Percentiles rank a stretch among this genome's conserved stretches.
These are phyloP conservation scores for Penicillium verhagenii DNA, from an alignment of 495 filamentous ascomycete species.

Conservation along the genomic window DNA sequence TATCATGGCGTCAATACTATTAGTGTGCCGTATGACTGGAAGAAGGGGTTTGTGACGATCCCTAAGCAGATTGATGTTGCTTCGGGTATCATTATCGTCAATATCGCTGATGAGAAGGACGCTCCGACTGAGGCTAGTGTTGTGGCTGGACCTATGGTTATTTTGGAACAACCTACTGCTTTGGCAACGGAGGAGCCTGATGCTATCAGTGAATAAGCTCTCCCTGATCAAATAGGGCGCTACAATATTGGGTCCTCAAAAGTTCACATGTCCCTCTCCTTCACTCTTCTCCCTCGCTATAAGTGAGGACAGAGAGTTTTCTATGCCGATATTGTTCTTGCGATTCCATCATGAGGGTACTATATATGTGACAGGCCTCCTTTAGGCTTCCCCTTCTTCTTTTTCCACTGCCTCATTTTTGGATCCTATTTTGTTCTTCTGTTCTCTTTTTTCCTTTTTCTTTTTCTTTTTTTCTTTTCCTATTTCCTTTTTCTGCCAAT, in stretches of 20 bases:
- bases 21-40: constrained; percentile 44
- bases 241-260: neutral
- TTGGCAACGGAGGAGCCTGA: constrained; percentile 8
- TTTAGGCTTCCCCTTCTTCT: neutral
- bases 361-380: neutral
- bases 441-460: neutral
- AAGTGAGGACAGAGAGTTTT: too few species aligned
- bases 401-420: neutral
- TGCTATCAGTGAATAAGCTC: neutral
- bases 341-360: too few species aligned
- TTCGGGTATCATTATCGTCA: constrained; percentile 47
- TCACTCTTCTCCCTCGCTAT: neutral
- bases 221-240: neutral
- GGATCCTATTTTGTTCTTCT: neutral
- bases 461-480: neutral
- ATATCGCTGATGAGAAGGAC: constrained; percentile 41
- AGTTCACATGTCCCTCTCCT: neutral
- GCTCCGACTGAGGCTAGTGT: constrained; percentile 49
- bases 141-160: constrained; percentile 38
- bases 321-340: too few species aligned
- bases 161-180: constrained; percentile 36
- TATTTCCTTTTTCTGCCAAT: too few species aligned
- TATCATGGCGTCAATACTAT: constrained; percentile 48
- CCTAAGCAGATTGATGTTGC: constrained; percentile 43
- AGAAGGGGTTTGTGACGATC: constrained; percentile 38